Conservation (phyloP, 2,329 filamentous ascomycete genomes). For the Penicillium freii region DNA sequence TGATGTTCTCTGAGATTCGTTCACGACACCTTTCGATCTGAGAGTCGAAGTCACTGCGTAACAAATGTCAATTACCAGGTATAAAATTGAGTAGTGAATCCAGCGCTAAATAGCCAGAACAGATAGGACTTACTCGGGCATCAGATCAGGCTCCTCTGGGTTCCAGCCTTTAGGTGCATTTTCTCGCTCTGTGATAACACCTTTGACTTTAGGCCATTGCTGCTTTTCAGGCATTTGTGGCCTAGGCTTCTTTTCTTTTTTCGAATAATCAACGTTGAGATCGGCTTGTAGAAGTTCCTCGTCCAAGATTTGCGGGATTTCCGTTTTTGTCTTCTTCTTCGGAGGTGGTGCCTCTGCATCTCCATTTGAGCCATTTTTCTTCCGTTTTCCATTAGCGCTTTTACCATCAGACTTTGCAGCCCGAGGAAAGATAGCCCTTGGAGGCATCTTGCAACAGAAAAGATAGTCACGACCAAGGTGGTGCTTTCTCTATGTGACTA, state of each 20-base stretch:
- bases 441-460: background rate
- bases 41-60: background rate
- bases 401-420: background rate
- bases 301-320: background rate
- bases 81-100: background rate
- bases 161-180: slow-evolving; percentile 3
- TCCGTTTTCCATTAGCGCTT: background rate
- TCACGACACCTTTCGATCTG: slow-evolving; percentile 3
- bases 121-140: background rate
- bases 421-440: background rate
- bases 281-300: background rate
- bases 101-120: background rate
- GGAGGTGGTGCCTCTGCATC: background rate
- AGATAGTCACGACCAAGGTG: background rate
- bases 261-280: background rate
- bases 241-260: background rate
- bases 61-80: background rate
- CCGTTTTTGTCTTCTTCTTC: background rate
- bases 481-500: background rate
- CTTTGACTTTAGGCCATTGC: background rate
- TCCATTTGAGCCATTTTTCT: background rate
- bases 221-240: background rate
- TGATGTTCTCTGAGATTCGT: slow-evolving; percentile 3
- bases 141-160: slow-evolving; percentile 1
- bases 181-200: background rate